Base-by-base conservation (phyloP, 2,329 filamentous ascomycete genomes). In the Scolecobasidium constrictum region DNA sequence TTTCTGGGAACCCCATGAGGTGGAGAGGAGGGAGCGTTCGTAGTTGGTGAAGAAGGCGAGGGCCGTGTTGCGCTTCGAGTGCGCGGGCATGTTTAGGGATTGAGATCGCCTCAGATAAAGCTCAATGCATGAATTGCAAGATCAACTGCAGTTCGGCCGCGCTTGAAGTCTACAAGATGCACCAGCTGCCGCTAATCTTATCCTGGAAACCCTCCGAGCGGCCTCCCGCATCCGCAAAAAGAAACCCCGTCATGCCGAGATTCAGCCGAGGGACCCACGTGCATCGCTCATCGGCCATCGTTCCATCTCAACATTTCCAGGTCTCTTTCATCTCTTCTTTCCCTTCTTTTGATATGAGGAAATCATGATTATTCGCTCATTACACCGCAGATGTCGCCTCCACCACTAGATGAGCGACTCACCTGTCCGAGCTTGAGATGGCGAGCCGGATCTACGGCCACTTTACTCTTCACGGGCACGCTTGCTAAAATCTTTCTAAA, bases 11-110 rank as follows among this genome's bases (percentile, higher is more conserved):
- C 81, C 78, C 87, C 92, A 96, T 52, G 79, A 78, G 15, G 77
- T 75, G 55, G 87, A 86, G 47, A 94, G 82, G 39, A 90, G 75
- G 40, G 76, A 75, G 51, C 92, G 81, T 66, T 96, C 92, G 65
- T 95, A 79, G 18, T 86, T 81, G 23, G 92, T 96, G 70, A 96
- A 96, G 63, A 95, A 87, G 34, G 87, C 81, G 35, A 90, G 79
- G 35, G 86, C 90, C 35, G 87, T 94, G 66, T 95, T 94, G 53
- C 86, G 78, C 68, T 94, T 94, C 53, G 60, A 9, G n/a, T 31
- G 26, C 26, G 26, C 9, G 9, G 26, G 26, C 26, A 31, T 31
- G 26, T 7, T n/a, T n/a, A n/a, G n/a, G n/a, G n/a, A n/a, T n/a
- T n/a, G n/a, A n/a, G n/a, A n/a, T n/a, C n/a, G n/a, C n/a, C n/a